These are phyloP conservation scores for Cutaneotrichosporon dermatis DNA, from an alignment of 1,284 basidiomycete species.

Conservation along the genomic window DNA sequence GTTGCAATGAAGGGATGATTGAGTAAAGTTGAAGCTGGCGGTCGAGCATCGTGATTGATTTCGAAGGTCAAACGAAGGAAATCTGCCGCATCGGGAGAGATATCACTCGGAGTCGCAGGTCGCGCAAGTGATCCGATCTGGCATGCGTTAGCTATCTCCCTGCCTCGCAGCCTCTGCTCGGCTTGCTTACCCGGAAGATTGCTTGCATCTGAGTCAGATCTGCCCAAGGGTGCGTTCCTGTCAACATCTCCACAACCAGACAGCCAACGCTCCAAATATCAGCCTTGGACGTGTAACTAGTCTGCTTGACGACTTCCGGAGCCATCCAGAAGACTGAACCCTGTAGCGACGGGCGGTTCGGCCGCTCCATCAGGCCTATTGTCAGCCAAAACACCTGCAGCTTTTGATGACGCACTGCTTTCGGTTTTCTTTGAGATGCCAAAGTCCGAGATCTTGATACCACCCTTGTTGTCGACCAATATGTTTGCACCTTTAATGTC, in stretches of 20 bases:
- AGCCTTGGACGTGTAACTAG: constrained; percentile 81
- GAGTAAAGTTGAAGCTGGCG: constrained; percentile 70
- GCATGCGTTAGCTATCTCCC: not conserved
- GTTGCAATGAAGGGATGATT: constrained; percentile 65
- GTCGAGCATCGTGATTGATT: constrained; percentile 73
- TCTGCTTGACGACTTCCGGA: constrained; percentile 96
- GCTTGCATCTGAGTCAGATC: constrained; percentile 98
- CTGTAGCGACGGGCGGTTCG: constrained; percentile 85
- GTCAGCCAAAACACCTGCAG: not conserved
- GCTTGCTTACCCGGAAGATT: constrained; percentile 73
- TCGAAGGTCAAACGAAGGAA: constrained; percentile 83
- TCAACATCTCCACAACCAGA: constrained; percentile 96
- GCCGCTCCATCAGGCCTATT: constrained; percentile 69
- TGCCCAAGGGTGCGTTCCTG: constrained; percentile 95
- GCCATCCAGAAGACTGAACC: constrained; percentile 99
- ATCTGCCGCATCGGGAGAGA: constrained; percentile 74
- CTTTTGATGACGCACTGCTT: constrained; percentile 63
- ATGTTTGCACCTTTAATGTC: constrained; percentile 99
- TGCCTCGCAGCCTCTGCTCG: not conserved
- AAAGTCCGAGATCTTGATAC: constrained; percentile 93
- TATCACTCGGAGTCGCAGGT: constrained; percentile 81
- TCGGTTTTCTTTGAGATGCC: constrained; percentile 98
- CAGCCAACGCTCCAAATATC: constrained; percentile 99
- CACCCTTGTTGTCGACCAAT: constrained; percentile 96
- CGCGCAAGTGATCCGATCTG: constrained; percentile 83